Evolutionary conservation across 2,329 filamentous ascomycete genomes (phyloP).

Genomic region (Chalaropsis thielavioides): DNA sequence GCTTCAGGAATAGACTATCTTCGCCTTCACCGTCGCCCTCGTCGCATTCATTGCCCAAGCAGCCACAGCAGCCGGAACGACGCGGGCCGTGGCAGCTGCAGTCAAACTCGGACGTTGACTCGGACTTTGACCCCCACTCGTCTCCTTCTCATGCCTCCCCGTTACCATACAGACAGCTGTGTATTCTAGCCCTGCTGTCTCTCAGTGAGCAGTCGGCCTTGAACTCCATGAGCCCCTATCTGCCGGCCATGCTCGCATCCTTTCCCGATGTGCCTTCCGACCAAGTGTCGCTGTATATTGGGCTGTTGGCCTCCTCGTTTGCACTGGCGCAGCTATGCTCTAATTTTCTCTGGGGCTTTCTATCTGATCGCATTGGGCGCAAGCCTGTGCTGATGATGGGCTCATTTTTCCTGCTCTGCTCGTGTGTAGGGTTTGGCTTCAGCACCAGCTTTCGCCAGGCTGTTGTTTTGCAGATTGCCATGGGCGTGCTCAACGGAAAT

Average conservation of each 20-base stretch:
- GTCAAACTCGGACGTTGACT: background rate
- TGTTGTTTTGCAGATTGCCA: constrained; percentile 68
- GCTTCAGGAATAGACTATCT: background rate
- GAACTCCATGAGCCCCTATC: constrained; percentile 90
- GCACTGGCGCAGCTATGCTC: constrained; percentile 84
- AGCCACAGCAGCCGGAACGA: background rate
- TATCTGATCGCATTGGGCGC: constrained; percentile 50
- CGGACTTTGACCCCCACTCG: background rate
- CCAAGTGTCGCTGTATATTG: constrained; percentile 75
- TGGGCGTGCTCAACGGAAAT: constrained; percentile 92
- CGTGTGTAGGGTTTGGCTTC: constrained; percentile 78
- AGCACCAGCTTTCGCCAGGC: constrained; percentile 72
- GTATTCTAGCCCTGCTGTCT: constrained; percentile 73
- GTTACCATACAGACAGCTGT: constrained; percentile 67
- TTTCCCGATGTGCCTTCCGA: constrained; percentile 65
- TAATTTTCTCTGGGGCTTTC: constrained; percentile 53
- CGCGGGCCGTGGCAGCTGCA: background rate
- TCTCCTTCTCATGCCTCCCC: constrained; percentile 36
- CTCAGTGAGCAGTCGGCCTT: constrained; percentile 90
- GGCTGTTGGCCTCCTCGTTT: constrained; percentile 78
- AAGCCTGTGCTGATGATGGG: constrained; percentile 64
- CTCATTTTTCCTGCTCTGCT: constrained; percentile 65
- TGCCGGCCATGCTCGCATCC: constrained; percentile 77
- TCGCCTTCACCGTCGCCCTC: background rate
- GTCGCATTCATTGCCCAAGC: background rate